phyloP scores from a whole-genome alignment of 805 yeast genomes.

The Wickerhamomyces chaumierensis region DNA sequence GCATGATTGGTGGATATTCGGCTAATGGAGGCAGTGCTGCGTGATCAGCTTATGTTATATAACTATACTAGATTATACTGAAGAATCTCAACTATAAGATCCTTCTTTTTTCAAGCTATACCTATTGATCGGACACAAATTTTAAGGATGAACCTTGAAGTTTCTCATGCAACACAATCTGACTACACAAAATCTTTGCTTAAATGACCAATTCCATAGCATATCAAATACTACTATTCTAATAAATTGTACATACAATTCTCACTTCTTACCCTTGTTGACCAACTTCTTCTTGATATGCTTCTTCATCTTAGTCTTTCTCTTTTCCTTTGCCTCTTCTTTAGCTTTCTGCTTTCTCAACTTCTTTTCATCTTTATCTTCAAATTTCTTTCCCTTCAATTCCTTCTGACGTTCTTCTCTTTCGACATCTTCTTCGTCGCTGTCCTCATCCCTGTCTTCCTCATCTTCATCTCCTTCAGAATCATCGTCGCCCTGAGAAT shows the following conservation, averaged over 20 bases:
- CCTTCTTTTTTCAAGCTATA: no score
- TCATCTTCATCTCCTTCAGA: conserved; percentile 17
- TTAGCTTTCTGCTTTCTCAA: conserved; percentile 67
- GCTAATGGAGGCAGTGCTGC: conserved; percentile 39
- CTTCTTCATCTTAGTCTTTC: conserved; percentile 76
- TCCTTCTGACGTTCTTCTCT: conserved; percentile 27
- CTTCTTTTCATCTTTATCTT: conserved; percentile 70
- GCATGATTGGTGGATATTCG: conserved; percentile 35
- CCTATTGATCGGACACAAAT: no score
- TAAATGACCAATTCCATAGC: no score
- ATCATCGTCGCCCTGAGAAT: conserved; percentile 16
- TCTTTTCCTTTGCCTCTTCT: conserved; percentile 65
- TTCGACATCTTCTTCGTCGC: conserved; percentile 23
- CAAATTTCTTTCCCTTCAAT: conserved; percentile 62
- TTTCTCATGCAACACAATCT: no score
- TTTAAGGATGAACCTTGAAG: no score
- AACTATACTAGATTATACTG: no score
- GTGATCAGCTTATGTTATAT: no score
- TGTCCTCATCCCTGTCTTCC: conserved; percentile 19
- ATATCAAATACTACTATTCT: no score
- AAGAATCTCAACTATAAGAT: no score
- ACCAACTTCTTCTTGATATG: conserved; percentile 69
- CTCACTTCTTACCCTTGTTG: conserved; percentile 33
- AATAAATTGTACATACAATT: no score
- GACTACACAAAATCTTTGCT: no score